These are phyloP conservation scores for Zasmidium angulare DNA, from an alignment of 2,329 filamentous ascomycete species.

Conservation along the genomic window DNA sequence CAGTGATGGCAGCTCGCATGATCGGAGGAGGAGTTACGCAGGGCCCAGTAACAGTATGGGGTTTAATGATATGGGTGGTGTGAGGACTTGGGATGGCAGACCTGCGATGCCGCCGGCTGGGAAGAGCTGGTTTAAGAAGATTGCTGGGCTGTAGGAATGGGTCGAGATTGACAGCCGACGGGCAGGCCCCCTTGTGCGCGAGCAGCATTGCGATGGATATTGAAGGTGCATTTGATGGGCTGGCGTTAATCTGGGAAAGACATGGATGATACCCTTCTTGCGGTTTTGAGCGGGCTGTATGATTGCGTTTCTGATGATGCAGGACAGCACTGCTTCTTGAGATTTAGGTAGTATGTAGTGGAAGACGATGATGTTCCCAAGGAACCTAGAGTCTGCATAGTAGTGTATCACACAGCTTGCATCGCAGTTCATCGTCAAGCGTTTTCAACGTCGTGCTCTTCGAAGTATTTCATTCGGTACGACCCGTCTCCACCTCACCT, in stretches of 20 bases:
- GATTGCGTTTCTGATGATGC: neutral
- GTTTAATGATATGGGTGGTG: slow-evolving; percentile 36
- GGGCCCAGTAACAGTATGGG: slow-evolving; percentile 32
- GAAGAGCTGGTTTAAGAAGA: slow-evolving; percentile 51
- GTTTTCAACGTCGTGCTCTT: too few relatives aligned
- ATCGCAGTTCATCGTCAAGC: too few relatives aligned
- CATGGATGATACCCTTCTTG: neutral
- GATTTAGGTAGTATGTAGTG: neutral
- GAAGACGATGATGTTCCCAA: neutral
- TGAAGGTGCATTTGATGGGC: neutral
- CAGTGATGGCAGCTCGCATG: slow-evolving; percentile 36
- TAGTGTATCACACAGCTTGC: too few relatives aligned
- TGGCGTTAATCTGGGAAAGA: neutral
- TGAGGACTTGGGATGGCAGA: slow-evolving; percentile 43
- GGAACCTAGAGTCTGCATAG: too few relatives aligned
- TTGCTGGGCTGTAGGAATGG: slow-evolving; percentile 30
- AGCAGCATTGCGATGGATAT: neutral
- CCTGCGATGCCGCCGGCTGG: slow-evolving; percentile 35
- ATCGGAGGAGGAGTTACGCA: slow-evolving; percentile 30
- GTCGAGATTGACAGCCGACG: neutral
- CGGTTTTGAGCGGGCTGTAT: neutral
- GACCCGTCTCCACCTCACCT: neutral
- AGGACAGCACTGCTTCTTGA: neutral
- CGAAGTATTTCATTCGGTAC: too few relatives aligned
- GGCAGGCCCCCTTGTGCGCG: neutral